Percentiles rank a stretch among this genome's conserved stretches.
phyloP scores from a whole-genome alignment of 768 basidiomycete genomes.

The Russula virescens region DNA sequence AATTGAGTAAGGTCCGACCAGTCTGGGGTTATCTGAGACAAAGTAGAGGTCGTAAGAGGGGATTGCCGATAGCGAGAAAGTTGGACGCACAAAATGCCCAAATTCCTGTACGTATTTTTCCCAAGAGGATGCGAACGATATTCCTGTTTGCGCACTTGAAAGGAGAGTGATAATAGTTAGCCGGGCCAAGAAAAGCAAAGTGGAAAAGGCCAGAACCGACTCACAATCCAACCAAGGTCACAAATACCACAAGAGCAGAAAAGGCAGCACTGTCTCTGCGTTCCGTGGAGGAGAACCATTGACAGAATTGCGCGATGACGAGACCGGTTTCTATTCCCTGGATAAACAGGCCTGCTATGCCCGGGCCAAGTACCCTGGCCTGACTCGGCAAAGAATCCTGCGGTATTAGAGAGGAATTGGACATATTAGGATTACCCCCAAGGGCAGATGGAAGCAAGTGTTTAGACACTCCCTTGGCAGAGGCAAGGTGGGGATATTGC shows the following conservation, averaged over 20 bases:
- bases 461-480: too few species aligned
- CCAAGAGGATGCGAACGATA: constrained; percentile 6
- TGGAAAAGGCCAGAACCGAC: neutral
- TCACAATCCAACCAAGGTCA: constrained; percentile 12
- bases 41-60: neutral
- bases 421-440: neutral
- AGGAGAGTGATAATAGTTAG: neutral
- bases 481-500: too few species aligned
- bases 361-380: neutral
- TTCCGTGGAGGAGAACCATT: constrained; percentile 3
- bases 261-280: neutral
- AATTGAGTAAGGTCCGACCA: neutral
- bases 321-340: constrained; percentile 10
- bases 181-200: neutral
- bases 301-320: constrained; percentile 9
- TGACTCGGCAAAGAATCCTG: neutral
- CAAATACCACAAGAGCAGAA: neutral
- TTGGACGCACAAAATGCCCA: neutral
- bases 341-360: neutral
- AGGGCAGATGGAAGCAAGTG: too few species aligned
- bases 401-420: neutral
- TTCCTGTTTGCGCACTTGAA: constrained; percentile 6
- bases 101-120: neutral
- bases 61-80: neutral
- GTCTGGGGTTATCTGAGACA: neutral